Evolutionary conservation across 345 rosid species (phyloP).

Genomic region (Gynandropsis gynandra): DNA sequence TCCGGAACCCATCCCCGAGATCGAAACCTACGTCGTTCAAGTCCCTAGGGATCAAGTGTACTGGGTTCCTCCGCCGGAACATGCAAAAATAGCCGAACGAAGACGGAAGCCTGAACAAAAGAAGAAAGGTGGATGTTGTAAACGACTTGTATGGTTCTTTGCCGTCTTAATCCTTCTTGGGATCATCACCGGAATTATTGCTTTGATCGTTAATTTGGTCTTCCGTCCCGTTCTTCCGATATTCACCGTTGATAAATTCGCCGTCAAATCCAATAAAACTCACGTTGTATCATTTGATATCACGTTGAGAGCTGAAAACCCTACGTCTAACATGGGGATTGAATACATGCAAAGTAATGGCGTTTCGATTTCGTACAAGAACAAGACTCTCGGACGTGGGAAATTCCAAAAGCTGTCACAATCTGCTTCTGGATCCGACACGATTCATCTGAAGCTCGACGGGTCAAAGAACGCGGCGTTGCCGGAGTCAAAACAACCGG

Average conservation of each 20-base stretch:
- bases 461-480: slow-evolving; percentile 2
- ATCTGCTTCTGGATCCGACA: slow-evolving; percentile 1
- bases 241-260: slow-evolving; percentile 12
- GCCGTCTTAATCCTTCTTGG: slow-evolving; percentile 8
- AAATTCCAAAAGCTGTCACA: slow-evolving; percentile 13
- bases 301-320: slow-evolving; percentile 17
- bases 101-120: slow-evolving; percentile 1
- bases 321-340: slow-evolving; percentile 19
- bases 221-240: slow-evolving; percentile 17
- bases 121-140: slow-evolving; percentile 5
- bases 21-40: slow-evolving; percentile 44
- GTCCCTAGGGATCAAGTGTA: slow-evolving; percentile 60
- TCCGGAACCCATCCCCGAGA: slow-evolving; percentile 15
- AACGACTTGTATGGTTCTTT: slow-evolving; percentile 7
- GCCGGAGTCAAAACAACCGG: not conserved
- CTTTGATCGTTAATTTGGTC: slow-evolving; percentile 12
- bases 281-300: slow-evolving; percentile 4
- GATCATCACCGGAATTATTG: slow-evolving; percentile 1
- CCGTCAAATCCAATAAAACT: not conserved
- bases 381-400: slow-evolving; percentile 14
- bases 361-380: slow-evolving; percentile 12
- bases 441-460: slow-evolving; percentile 12
- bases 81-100: slow-evolving; percentile 25
- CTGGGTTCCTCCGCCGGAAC: slow-evolving; percentile 45
- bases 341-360: slow-evolving; percentile 10